These are phyloP conservation scores for Ceratocystiopsis minuta DNA, from an alignment of 2,329 filamentous ascomycete species.

Conservation along the genomic window DNA sequence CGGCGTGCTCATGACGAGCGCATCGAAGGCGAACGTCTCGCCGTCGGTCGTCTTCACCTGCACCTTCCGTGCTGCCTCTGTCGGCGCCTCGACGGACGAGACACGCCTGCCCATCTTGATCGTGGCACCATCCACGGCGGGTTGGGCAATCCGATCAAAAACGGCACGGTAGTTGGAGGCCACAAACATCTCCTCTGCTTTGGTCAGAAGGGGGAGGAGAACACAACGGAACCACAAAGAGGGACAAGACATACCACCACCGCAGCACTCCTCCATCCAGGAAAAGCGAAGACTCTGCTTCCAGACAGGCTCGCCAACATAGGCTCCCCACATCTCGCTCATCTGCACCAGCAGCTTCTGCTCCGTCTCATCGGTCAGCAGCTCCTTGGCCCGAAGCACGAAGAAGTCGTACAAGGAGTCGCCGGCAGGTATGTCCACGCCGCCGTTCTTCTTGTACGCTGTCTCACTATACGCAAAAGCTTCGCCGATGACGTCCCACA, in stretches of 20 bases:
- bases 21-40: constrained; percentile 24
- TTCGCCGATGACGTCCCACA: constrained; percentile 23
- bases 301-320: constrained; percentile 41
- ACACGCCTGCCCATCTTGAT: constrained; percentile 29
- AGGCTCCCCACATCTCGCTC: constrained; percentile 44
- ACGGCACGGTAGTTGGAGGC: constrained; percentile 41
- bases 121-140: constrained; percentile 27
- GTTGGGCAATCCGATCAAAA: constrained; percentile 30
- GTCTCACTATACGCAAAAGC: constrained; percentile 1
- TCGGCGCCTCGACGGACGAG: constrained; percentile 17
- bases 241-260: constrained; percentile 25
- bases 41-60: constrained; percentile 21
- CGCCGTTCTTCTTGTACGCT: background rate
- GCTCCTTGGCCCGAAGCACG: constrained; percentile 25
- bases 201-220: background rate
- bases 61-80: constrained; percentile 15
- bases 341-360: constrained; percentile 31
- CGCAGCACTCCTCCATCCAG: constrained; percentile 47
- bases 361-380: constrained; percentile 19
- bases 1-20: constrained; percentile 32
- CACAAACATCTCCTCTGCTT: constrained; percentile 40
- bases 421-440: background rate
- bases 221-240: background rate
- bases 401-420: constrained; percentile 28
- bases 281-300: constrained; percentile 46